Evolutionary conservation across 345 rosid genomes (phyloP), one percentile per base, ranked within the genome.

Genomic region (Salix viminalis): DNA sequence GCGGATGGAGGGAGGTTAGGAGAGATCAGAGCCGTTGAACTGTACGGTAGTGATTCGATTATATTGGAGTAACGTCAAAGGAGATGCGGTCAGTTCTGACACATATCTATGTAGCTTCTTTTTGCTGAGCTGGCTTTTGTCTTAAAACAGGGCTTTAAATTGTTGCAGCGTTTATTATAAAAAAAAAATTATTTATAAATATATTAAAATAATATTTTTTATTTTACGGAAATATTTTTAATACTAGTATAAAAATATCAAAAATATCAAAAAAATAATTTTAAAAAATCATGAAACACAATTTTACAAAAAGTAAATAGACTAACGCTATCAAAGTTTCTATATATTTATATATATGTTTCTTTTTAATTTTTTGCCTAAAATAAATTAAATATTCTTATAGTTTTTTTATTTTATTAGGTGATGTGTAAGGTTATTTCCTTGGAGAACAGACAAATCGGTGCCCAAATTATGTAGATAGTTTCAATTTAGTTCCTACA

Each of bases 1-100:
- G 16, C 52, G 56, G 36, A 15, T n/a, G 34, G 37, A 18, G 28
- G 30, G 26, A 37, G 41, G 54, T 34, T 28, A 3, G 67, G 67
- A 69, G 42, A 69, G 37, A 76, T 76, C 79, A 10, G 74, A 41
- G 42, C 74, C 79, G 74, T 67, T 21, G 30, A 61, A 19, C 58
- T 58, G 69, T 69, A 41, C 69, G 24, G 68, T 18, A 41, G 56
- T 39, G 58, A 39, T 15, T 16, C 23, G 5, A n/a, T 18, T 36
- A 14, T 36, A 23, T 5, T 26, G 24, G 58, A 58, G 64, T 23
- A 18, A 18, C 21, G 11, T 52, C 6, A 18, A 52, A 52, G 23
- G 23, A 34, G 48, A 75, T 65, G 23, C 61, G 7, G 34, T 65
- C 32, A 1, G 7, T 48, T 48, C 71, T 66, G 77, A 65, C 77